Evolutionary conservation across 1,139 yeast species (phyloP).

Genomic region (Pichia sorboxylosa): DNA sequence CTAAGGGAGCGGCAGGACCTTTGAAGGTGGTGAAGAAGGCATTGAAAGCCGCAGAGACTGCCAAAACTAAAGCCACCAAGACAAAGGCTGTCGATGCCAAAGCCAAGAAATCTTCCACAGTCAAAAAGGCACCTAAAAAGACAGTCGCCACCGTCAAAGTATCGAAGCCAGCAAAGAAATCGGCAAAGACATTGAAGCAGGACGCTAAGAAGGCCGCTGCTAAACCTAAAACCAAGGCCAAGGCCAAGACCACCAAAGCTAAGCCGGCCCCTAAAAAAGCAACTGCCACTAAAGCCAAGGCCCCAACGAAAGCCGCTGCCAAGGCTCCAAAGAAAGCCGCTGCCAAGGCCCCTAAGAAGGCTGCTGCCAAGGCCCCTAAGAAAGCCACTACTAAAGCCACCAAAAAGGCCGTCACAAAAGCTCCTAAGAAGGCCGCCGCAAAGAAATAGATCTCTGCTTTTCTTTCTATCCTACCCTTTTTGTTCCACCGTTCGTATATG

Average conservation of each 20-base stretch:
- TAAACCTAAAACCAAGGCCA: constrained; percentile 15
- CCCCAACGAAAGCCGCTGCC: not conserved
- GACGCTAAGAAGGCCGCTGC: constrained; percentile 1
- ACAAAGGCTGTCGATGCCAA: constrained; percentile 12
- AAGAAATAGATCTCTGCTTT: too few relatives aligned
- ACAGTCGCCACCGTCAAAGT: constrained; percentile 1
- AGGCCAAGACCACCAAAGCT: constrained; percentile 1
- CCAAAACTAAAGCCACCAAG: constrained; percentile 15
- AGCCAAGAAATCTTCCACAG: too few relatives aligned
- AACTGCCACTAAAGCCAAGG: not conserved
- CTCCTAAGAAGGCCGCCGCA: too few relatives aligned
- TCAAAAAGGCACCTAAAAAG: constrained; percentile 4
- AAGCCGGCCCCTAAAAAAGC: constrained; percentile 10
- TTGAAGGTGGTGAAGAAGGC: constrained; percentile 43
- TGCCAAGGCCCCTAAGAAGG: constrained; percentile 19
- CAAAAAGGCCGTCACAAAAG: too few relatives aligned
- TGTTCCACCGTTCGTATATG: too few relatives aligned
- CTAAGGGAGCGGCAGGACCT: constrained; percentile 79
- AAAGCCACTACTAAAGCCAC: too few relatives aligned
- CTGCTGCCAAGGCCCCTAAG: too few relatives aligned
- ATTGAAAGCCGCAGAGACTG: constrained; percentile 5
- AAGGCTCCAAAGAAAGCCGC: constrained; percentile 16
- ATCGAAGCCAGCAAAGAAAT: constrained; percentile 7
- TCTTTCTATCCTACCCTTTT: too few relatives aligned
- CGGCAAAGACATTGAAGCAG: constrained; percentile 11